Percentiles rank a stretch among this genome's conserved stretches.
phyloP scores from a whole-genome alignment of 306 rosid species.

The Glycyrrhiza uralensis region DNA sequence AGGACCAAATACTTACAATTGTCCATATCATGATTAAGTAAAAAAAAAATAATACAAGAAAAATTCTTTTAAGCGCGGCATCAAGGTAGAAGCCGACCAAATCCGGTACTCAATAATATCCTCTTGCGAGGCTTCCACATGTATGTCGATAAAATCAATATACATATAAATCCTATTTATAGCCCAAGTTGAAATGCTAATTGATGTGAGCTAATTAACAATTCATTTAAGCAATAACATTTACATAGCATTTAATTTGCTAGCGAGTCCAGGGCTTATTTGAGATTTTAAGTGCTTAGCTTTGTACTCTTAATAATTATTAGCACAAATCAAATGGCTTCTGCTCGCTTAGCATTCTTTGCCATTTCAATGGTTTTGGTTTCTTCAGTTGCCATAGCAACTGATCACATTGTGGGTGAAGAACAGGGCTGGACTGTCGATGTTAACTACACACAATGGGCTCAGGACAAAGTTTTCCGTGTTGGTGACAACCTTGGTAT shows the following conservation, averaged over 20 bases:
- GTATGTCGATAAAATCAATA: slow-evolving; percentile 17
- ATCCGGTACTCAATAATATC: slow-evolving; percentile 14
- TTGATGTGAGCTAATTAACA: neutral
- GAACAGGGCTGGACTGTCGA: slow-evolving; percentile 36
- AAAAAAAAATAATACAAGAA: too few relatives aligned
- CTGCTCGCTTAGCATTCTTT: slow-evolving; percentile 2
- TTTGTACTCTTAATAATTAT: too few relatives aligned
- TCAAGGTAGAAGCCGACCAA: slow-evolving; percentile 35
- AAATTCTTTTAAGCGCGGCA: too few relatives aligned
- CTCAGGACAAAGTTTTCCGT: slow-evolving; percentile 34
- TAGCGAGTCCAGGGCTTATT: neutral
- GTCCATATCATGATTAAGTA: neutral
- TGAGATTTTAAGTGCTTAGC: neutral
- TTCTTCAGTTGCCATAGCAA: slow-evolving; percentile 40
- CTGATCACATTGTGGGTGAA: slow-evolving; percentile 43
- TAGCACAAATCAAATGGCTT: slow-evolving; percentile 39
- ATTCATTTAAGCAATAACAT: slow-evolving; percentile 19
- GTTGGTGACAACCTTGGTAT: slow-evolving; percentile 51
- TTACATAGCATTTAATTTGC: neutral
- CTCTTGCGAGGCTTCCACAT: neutral
- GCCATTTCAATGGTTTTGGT: slow-evolving; percentile 33
- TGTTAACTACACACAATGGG: slow-evolving; percentile 35
- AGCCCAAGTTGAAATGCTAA: neutral
- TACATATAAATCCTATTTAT: slow-evolving; percentile 14
- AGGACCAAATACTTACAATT: neutral